These are phyloP conservation scores for Gryganskiella cystojenkinii DNA, from an alignment of 192 early-diverging fungal species.

Conservation along the genomic window DNA sequence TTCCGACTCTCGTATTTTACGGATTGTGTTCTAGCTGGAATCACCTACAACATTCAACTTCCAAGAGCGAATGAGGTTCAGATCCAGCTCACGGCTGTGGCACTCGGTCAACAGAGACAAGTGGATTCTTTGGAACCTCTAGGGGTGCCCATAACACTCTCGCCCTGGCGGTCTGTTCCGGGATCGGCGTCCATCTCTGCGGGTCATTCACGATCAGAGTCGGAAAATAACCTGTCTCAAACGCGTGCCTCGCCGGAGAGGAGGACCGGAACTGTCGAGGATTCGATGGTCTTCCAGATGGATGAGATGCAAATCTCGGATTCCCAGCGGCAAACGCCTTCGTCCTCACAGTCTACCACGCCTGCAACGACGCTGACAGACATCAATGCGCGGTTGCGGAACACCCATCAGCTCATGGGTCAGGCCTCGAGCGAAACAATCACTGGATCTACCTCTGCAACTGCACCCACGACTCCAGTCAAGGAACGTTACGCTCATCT, in stretches of 20 bases:
- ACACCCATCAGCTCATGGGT: background rate
- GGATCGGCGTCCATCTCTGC: slow-evolving; percentile 32
- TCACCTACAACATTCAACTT: slow-evolving; percentile 71
- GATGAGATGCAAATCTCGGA: slow-evolving; percentile 40
- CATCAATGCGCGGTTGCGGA: background rate
- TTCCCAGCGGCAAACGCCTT: slow-evolving; percentile 12
- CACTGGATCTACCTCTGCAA: slow-evolving; percentile 17
- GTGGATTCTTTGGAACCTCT: slow-evolving; percentile 31
- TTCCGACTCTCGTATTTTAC: slow-evolving; percentile 70
- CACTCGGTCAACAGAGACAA: slow-evolving; percentile 58
- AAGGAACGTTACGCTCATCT: slow-evolving; percentile 10
- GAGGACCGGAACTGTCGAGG: slow-evolving; percentile 23
- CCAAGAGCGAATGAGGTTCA: slow-evolving; percentile 71
- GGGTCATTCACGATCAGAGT: slow-evolving; percentile 42
- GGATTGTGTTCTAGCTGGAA: slow-evolving; percentile 72
- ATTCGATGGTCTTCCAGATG: slow-evolving; percentile 50
- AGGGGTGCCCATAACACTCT: slow-evolving; percentile 36
- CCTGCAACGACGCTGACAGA: slow-evolving; percentile 10
- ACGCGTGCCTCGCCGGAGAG: background rate
- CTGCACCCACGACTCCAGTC: slow-evolving; percentile 19
- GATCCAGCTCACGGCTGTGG: slow-evolving; percentile 70
- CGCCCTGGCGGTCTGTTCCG: slow-evolving; percentile 42
- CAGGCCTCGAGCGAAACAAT: slow-evolving; percentile 5
- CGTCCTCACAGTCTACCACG: slow-evolving; percentile 6
- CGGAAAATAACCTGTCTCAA: slow-evolving; percentile 24